Conservation (phyloP, 2,329 filamentous ascomycete genomes). For the Drechslerella coelobrocha region DNA sequence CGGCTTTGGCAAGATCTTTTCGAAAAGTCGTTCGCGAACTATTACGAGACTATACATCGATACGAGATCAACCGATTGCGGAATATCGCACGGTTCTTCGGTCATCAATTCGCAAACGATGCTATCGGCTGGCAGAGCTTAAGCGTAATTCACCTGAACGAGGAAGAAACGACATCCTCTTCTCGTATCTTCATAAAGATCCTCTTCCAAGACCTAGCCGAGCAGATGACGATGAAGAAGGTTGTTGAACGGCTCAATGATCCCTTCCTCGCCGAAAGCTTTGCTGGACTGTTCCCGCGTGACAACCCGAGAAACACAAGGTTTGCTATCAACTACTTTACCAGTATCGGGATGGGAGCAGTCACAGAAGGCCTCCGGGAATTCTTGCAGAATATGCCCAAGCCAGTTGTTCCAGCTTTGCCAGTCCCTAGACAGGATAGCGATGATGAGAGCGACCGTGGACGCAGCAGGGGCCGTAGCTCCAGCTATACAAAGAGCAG, state of each 20-base stretch:
- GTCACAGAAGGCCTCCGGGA: conserved; percentile 96
- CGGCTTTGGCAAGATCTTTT: conserved; percentile 93
- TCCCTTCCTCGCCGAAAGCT: conserved; percentile 74
- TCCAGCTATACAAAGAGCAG: conserved; percentile 39
- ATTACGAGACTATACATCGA: conserved; percentile 96
- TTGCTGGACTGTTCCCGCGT: conserved; percentile 85
- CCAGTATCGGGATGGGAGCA: conserved; percentile 92
- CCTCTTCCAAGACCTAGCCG: conserved; percentile 86
- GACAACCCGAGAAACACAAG: conserved; percentile 89
- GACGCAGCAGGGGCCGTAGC: conserved; percentile 39
- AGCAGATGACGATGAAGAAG: conserved; percentile 83
- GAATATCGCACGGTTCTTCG: conserved; percentile 94
- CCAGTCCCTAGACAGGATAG: conserved; percentile 39
- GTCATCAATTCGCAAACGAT: conserved; percentile 84
- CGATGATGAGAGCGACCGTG: conserved; percentile 34
- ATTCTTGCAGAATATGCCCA: conserved; percentile 85
- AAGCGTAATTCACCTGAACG: conserved; percentile 83
- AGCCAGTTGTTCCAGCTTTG: conserved; percentile 66
- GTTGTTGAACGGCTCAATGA: conserved; percentile 78
- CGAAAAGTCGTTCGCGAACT: conserved; percentile 85
- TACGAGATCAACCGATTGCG: conserved; percentile 94
- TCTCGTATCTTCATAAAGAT: conserved; percentile 99
- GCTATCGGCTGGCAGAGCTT: conserved; percentile 92
- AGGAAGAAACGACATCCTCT: conserved; percentile 95
- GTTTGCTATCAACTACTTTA: conserved; percentile 99